Conservation (phyloP, 1,284 basidiomycete genomes). For the Golubevia sp. region DNA sequence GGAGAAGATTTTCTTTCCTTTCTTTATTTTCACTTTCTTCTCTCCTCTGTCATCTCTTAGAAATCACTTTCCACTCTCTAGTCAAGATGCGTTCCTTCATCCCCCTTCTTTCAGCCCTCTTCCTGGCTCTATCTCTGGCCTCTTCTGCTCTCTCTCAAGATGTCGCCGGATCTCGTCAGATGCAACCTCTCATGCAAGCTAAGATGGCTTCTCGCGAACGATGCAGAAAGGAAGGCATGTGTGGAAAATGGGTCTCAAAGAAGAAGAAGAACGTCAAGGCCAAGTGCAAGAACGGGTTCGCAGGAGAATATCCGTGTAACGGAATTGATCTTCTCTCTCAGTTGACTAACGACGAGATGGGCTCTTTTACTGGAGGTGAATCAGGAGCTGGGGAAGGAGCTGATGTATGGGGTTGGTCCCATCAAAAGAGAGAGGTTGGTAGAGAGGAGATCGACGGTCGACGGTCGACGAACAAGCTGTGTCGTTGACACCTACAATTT, state of each 20-base stretch:
- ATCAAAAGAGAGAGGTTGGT: neutral
- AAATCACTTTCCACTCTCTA: neutral
- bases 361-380: no score
- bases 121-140: neutral
- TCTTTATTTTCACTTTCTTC: slow-evolving; percentile 4
- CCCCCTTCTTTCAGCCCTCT: neutral
- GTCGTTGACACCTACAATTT: neutral
- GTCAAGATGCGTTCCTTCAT: neutral
- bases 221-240: neutral
- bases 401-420: no score
- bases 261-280: neutral
- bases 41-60: neutral
- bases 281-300: neutral
- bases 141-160: neutral
- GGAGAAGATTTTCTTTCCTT: slow-evolving; percentile 7
- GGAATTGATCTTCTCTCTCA: no score
- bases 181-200: neutral
- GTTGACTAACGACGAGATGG: no score
- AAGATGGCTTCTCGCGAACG: neutral
- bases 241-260: neutral
- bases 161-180: neutral
- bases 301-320: no score
- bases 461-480: no score
- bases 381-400: no score
- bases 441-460: neutral